Evolutionary conservation across 768 basidiomycete genomes (phyloP), one percentile per base, ranked within the genome.

Genomic region (Leucocoprinus sp.): DNA sequence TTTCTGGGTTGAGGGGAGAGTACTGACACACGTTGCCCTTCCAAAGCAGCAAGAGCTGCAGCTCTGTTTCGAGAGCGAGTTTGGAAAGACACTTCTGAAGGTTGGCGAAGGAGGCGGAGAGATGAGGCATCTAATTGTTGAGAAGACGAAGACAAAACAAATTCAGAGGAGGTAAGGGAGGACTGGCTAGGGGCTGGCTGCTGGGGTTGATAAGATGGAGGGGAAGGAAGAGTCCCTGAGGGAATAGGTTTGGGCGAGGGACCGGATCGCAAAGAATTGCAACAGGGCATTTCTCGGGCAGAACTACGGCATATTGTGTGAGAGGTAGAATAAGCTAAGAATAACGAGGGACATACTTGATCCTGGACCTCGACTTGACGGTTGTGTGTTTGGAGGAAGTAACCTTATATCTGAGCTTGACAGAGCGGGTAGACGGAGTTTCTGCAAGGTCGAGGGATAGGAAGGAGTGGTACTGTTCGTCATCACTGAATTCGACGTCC

Each of bases 391-490:
- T 60, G 35, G 57, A 52, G 31, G 60, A 58, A 5, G 57, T n/a
- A n/a, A n/a, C 45, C 47, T 62, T 62, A 43, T 60, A 60, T 50
- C 58, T 62, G 33, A 66, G 54, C 49, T 65, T 66, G 36, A 68
- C 69, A 2, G 69, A 62, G 29, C 67, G 62, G 45, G 64, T 57
- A 3, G 66, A 68, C 50, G 67, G 64, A 19, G 69, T 66, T 57
- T 79, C 76, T 29, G 80, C 82, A 3, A 82, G 70, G 58, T 84
- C 82, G 44, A 84, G 72, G 27, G 76, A 83, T 41, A 84, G 72
- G 58, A 83, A 84, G 2, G 82, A 84, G 33, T 75, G 71, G 50
- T 60, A 64, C 49, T 71, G 63, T 36, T 54, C 46, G 2, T 59
- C 50, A 55, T 71, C 67, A 24, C 62, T 64, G 12, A 68, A 61